phyloP scores from a whole-genome alignment of 1,284 basidiomycete species.

The Cutaneotrichosporon curvatum region DNA sequence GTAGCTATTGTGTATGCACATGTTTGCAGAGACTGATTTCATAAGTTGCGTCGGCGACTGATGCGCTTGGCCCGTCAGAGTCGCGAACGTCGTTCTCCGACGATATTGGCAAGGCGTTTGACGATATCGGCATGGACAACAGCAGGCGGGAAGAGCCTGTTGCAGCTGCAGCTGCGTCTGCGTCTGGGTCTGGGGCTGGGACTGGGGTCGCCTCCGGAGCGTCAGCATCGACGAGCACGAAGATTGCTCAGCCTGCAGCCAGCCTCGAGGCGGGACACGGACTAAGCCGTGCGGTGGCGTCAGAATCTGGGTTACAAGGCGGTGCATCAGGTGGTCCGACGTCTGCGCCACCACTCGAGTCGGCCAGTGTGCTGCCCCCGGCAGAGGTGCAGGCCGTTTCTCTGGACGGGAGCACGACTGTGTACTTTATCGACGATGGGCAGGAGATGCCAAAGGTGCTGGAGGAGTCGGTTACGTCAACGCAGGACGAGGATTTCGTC shows the following conservation, averaged over 20 bases:
- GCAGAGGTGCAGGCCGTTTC: slow-evolving; percentile 6
- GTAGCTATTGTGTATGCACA: too few species aligned
- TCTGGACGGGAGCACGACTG: slow-evolving; percentile 13
- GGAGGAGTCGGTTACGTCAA: too few species aligned
- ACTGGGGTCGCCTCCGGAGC: too few species aligned
- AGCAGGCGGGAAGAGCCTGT: background rate
- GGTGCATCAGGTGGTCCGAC: background rate
- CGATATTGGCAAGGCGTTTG: slow-evolving; percentile 12
- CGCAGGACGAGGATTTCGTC: too few species aligned
- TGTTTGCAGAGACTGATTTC: too few species aligned
- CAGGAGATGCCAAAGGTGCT: background rate
- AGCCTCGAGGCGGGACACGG: too few species aligned
- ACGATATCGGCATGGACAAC: slow-evolving; percentile 6
- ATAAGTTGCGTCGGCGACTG: too few species aligned
- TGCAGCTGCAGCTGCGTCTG: background rate
- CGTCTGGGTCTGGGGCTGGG: background rate
- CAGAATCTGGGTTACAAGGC: background rate
- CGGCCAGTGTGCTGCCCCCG: too few species aligned
- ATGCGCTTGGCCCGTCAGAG: background rate
- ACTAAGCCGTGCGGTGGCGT: too few species aligned
- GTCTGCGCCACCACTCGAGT: background rate
- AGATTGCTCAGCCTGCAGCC: too few species aligned
- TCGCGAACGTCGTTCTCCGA: slow-evolving; percentile 9
- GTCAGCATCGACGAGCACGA: too few species aligned
- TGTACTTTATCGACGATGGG: slow-evolving; percentile 17